Evolutionary conservation across 1,284 basidiomycete species (phyloP).

Genomic region (Phylloboletellus chloephorus): DNA sequence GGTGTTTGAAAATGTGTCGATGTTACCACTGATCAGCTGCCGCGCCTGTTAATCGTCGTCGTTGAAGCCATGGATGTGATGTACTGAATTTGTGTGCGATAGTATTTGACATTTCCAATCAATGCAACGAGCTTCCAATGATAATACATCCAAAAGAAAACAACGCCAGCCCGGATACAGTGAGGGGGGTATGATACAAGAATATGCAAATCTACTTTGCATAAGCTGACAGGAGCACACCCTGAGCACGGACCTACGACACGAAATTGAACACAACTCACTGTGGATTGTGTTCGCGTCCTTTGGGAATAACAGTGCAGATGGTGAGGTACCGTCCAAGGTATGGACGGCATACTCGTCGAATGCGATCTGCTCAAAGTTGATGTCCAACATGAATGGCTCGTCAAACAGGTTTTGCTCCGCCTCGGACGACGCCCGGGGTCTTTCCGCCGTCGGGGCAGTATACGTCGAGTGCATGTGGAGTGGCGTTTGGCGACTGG

Average conservation of each 20-base stretch:
- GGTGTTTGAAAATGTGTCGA: no score
- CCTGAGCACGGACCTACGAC: conserved; percentile 6
- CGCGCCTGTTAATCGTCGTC: no score
- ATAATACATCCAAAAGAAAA: conserved; percentile 5
- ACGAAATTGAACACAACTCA: conserved; percentile 14
- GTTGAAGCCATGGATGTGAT: no score
- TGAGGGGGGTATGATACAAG: conserved; percentile 1
- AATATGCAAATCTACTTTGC: conserved; percentile 15
- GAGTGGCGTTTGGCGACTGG: conserved; percentile 8
- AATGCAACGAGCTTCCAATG: no score
- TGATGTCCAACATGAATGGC: conserved; percentile 30
- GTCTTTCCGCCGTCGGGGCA: not conserved
- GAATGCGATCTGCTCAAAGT: conserved; percentile 25
- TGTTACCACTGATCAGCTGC: no score
- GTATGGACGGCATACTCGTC: conserved; percentile 22
- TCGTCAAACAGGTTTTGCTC: conserved; percentile 30
- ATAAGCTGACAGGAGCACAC: conserved; percentile 18
- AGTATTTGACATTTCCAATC: no score
- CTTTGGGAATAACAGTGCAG: conserved; percentile 10
- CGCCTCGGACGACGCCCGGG: conserved; percentile 1
- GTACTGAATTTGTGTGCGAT: no score
- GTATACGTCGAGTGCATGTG: conserved; percentile 2
- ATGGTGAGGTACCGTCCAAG: conserved; percentile 9
- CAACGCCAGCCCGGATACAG: not conserved
- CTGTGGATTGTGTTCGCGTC: conserved; percentile 19